phyloP scores from a whole-genome alignment of 176 grass and related monocot genomes.

The Alloteropsis semialata region DNA sequence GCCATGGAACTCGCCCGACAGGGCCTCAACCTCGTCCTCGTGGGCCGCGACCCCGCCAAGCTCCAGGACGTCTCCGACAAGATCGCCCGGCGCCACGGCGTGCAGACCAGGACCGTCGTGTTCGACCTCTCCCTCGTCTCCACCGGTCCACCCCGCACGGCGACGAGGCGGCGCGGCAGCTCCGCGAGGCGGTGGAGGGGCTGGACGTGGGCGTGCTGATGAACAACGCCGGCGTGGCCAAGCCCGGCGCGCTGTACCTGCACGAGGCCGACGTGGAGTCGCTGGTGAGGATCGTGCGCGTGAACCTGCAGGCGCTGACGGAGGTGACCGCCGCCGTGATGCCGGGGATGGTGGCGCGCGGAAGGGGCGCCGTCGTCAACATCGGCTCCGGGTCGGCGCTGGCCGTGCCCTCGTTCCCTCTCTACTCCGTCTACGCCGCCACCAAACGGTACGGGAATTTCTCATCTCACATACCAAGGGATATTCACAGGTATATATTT shows the following conservation, averaged over 20 bases:
- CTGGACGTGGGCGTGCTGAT: slow-evolving; percentile 51
- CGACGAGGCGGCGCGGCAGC: not conserved
- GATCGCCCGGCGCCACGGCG: not conserved
- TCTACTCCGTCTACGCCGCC: slow-evolving; percentile 31
- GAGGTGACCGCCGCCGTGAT: slow-evolving; percentile 41
- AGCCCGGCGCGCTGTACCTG: slow-evolving; percentile 9
- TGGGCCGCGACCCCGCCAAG: slow-evolving; percentile 44
- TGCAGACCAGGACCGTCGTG: slow-evolving; percentile 19
- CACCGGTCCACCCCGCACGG: not conserved
- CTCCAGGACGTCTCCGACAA: slow-evolving; percentile 27
- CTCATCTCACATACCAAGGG: too few relatives aligned
- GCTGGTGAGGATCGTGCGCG: not conserved
- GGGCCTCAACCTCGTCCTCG: slow-evolving; percentile 48
- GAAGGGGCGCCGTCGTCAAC: slow-evolving; percentile 40
- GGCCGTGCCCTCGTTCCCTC: slow-evolving; percentile 33
- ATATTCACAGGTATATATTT: too few relatives aligned
- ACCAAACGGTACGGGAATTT: too few relatives aligned
- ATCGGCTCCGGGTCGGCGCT: slow-evolving; percentile 25
- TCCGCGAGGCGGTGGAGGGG: slow-evolving; percentile 1
- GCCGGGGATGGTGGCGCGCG: slow-evolving; percentile 36
- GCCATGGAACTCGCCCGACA: slow-evolving; percentile 33
- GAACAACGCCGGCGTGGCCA: slow-evolving; percentile 49
- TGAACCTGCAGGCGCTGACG: slow-evolving; percentile 44
- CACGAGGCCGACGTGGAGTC: slow-evolving; percentile 40
- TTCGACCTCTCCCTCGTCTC: slow-evolving; percentile 32